A percentile compares a stretch with the other conserved stretches of the same genome.
Conservation (phyloP, 768 basidiomycete genomes). For the Rickenella mellea region DNA sequence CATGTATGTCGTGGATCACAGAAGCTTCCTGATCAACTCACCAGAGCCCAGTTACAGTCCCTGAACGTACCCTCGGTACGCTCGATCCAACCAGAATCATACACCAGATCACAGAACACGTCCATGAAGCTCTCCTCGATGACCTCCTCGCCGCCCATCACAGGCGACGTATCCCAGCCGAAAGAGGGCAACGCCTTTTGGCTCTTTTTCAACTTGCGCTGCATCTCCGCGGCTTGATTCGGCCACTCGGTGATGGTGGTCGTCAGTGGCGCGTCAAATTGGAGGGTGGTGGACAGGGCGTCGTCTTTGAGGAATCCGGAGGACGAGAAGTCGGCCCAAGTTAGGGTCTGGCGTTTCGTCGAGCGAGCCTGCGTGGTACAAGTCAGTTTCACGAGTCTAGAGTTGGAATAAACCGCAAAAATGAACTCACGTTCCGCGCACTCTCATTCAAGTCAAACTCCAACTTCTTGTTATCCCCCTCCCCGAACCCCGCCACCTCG, state of each 20-base stretch:
- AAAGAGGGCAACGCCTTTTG: conserved; percentile 78
- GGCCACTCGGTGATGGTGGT: conserved; percentile 68
- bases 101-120: conserved; percentile 74
- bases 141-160: conserved; percentile 65
- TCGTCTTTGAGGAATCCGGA: conserved; percentile 78
- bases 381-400: conserved; percentile 1
- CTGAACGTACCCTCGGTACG: conserved; percentile 65
- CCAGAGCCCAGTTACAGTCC: conserved; percentile 90
- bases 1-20: not conserved
- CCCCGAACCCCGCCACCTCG: conserved; percentile 72
- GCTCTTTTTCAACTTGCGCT: conserved; percentile 74
- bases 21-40: too few species aligned
- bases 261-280: conserved; percentile 54
- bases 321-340: conserved; percentile 84
- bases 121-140: conserved; percentile 89
- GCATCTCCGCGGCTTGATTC: conserved; percentile 58
- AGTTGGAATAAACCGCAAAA: conserved; percentile 1
- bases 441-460: conserved; percentile 91
- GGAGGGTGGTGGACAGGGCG: conserved; percentile 67
- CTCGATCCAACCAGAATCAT: conserved; percentile 82
- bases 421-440: conserved; percentile 50
- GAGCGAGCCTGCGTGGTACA: conserved; percentile 41
- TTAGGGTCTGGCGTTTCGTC: conserved; percentile 73
- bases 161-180: conserved; percentile 86
- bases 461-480: conserved; percentile 55